Evolutionary conservation across 208 protist species (phyloP), one percentile per base, ranked within the genome.

Genomic region (Wallacemonas sp.): DNA sequence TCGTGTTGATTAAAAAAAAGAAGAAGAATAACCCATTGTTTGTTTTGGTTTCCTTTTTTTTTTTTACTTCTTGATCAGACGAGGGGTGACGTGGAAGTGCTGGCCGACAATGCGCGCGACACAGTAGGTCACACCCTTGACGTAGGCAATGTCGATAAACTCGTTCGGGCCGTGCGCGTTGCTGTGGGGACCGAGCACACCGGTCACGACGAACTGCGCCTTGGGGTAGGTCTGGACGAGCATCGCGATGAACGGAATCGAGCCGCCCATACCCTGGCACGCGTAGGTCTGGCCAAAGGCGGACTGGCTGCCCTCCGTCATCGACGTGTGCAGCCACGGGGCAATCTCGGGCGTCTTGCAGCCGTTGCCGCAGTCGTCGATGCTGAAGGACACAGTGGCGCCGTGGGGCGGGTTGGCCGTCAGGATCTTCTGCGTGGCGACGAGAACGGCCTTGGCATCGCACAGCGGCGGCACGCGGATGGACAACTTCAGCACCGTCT

Each of bases 141-240:
- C 79, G 57, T 89, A 98, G 3, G 71, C 54, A 44, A 99, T 84
- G 65, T 98, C 76, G 8, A 98, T 69, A 67, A 97, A 98, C 76
- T 99, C 97, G 71, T 99, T 97, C 20, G 95, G 95, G 25, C 96
- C 96, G 68, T 99, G 97, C 18, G 93, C 93, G 70, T 98, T 98
- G 65, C 81, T 94, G 62, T 84, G 66, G 44, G 95, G 95, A 31
- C 93, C 95, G 2, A 98, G 74, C 0, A 98, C 67, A 61, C 97
- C 97, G 0, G 96, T 98, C 23, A 99, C 89, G 3, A 98, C 61
- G 64, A 99, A 98, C 82, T 98, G 91, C 23, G 96, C 92, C 22
- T 84, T 46, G n/a, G 94, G 94, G 84, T 93, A 98, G 39, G 63
- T 78, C 10, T 92, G 45, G 45, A 91, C 67, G 0, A 99, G 86